Base-by-base conservation (phyloP, 2,329 filamentous ascomycete genomes). In the Diaporthe humulicola region DNA sequence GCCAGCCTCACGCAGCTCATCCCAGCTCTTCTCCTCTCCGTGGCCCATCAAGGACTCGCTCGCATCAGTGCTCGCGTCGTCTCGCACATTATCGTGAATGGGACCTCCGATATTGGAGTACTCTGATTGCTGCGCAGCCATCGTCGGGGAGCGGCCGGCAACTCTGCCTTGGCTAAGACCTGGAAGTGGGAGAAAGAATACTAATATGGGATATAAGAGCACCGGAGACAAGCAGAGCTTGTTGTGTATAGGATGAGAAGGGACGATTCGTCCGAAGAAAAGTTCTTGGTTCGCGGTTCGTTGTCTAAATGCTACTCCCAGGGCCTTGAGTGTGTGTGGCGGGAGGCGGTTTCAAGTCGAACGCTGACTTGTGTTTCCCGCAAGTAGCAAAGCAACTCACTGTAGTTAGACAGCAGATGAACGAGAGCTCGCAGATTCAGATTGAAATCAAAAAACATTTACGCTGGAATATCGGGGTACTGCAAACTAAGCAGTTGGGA, bases 11-110 rank as follows among this genome's bases (percentile, higher is more conserved):
- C 70, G 52, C 6, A 45, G 66, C 61, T 78, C 77, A 61, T 81
- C 71, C 71, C 82, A 82, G 71, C 80, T 80, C 70, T 79, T 81
- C 71, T 82, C 81, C 71, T 82, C 81, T 25, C 78, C 78, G 6
- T 80, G 71, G 36, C 80, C 80, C 52, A 80, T 76, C n/a, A 72
- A 38, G 19, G 79, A 78, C 58, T 80, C 79, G 54, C 79, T 77
- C 19, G 79, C 78, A 22, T 81, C 78, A 22, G 78, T 79, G 45
- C 75, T 77, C 28, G 77, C 78, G 61, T 82, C 81, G 28, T 81
- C 79, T 30, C 76, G 77, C 48, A 79, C 78, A 36, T 79, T 78
- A 19, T 74, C 76, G 36, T 69, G 77, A 28, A 54, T 58, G 17
- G 45, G 50, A 22, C 28, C 33, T 17, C 22, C 25, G 2, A 71